Evolutionary conservation across 108 stramenopile genomes (phyloP), one percentile per base, ranked within the genome.

Genomic region (Cyclotella baltica): DNA sequence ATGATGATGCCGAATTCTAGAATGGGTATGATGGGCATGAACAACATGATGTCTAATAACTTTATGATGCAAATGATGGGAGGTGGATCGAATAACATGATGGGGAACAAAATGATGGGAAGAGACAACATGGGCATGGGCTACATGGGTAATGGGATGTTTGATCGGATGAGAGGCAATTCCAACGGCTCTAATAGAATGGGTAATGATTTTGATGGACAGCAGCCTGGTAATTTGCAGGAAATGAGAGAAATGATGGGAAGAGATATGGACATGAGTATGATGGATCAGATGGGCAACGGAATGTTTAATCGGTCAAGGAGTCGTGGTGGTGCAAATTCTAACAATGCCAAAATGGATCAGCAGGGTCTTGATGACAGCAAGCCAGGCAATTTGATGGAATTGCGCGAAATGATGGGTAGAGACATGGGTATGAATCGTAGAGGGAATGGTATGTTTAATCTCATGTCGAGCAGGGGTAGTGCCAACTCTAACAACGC

Each of bases 281-380:
- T n/a, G 25, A 59, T 59, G 58, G 58, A 59, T 59, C 58, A 28
- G 6, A 59, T 59, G 58, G 58, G 31, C 8, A 43, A 13, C 40
- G 10, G 9, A 15, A 61, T 28, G 9, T 13, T 61, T 28, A 61
- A 28, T 40, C 8, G 18, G 2, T 4, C 5, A 2, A 40, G 18
- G 18, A 28, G 38, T 40, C 28, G 31, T 29, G 58, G 58, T 31
- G 31, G 28, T 31, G 58, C 19, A 5, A 59, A 30, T 4, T 30
- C 4, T 16, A 20, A 19, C n/a, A 20, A 52, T 52, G 20, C 40
- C n/a, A n/a, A n/a, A n/a, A n/a, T n/a, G n/a, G n/a, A n/a, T n/a
- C n/a, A n/a, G n/a, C n/a, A n/a, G n/a, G n/a, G n/a, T n/a, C n/a
- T n/a, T n/a, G 40, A 13, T 11, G 40, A 13, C 6, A 13, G 51